phyloP scores from a whole-genome alignment of 805 yeast genomes.

The Candida methanosorbosa region DNA sequence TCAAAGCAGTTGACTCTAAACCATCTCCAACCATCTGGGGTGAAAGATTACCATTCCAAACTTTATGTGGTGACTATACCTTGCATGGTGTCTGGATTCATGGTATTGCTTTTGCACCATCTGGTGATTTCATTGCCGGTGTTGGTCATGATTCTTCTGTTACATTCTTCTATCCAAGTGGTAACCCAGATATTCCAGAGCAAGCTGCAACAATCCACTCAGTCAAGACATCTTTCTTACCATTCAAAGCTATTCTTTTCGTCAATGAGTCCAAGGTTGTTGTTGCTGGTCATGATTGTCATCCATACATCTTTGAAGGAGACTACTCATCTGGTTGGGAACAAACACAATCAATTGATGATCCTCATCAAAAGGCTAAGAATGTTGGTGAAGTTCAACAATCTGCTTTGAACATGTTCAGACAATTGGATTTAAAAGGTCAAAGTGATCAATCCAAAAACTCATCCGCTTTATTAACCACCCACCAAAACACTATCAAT shows the following conservation, averaged over 20 bases:
- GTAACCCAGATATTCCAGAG: constrained; percentile 54
- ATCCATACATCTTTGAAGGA: constrained; percentile 80
- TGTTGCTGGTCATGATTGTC: constrained; percentile 90
- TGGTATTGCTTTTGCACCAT: constrained; percentile 77
- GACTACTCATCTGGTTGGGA: constrained; percentile 53
- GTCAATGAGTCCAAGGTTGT: constrained; percentile 56
- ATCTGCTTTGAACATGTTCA: constrained; percentile 85
- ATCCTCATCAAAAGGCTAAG: constrained; percentile 31
- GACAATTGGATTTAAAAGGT: constrained; percentile 93
- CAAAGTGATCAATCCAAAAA: constrained; percentile 37
- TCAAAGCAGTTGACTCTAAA: constrained; percentile 81
- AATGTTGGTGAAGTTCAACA: constrained; percentile 36
- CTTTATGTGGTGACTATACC: constrained; percentile 74
- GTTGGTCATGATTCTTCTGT: constrained; percentile 85
- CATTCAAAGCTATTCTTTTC: constrained; percentile 73
- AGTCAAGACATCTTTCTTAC: constrained; percentile 62
- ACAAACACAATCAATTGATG: constrained; percentile 54
- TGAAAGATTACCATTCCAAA: constrained; percentile 87
- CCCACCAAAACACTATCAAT: constrained; percentile 87
- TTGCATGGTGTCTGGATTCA: constrained; percentile 84
- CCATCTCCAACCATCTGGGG: constrained; percentile 90
- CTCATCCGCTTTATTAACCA: constrained; percentile 50
- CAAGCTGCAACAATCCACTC: constrained; percentile 36
- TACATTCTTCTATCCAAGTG: constrained; percentile 70
- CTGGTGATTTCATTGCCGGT: constrained; percentile 69